Evolutionary conservation across 1,139 yeast genomes (phyloP).

Genomic region (Suhomyces coccinellae): DNA sequence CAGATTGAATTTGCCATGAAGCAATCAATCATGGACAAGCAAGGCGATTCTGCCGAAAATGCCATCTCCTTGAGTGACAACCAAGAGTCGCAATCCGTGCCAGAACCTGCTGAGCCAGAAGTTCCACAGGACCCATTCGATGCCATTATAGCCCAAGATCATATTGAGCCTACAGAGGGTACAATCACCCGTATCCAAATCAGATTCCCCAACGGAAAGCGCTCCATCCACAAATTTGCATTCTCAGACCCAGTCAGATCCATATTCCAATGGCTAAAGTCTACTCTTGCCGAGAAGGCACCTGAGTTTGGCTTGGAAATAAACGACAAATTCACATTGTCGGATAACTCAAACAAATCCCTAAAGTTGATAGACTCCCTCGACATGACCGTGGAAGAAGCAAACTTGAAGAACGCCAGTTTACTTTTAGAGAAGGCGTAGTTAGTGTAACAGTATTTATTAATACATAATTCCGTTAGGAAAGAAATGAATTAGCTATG

Average conservation of each 20-base stretch:
- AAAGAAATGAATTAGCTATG: conserved; percentile 9
- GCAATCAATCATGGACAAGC: conserved; percentile 50
- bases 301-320: conserved; percentile 48
- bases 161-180: conserved; percentile 64
- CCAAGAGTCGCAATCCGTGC: neutral
- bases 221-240: conserved; percentile 74
- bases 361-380: conserved; percentile 63
- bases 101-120: conserved; percentile 10
- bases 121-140: conserved; percentile 33
- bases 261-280: conserved; percentile 50
- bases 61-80: conserved; percentile 29
- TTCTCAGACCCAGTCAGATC: conserved; percentile 42
- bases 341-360: conserved; percentile 66
- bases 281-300: conserved; percentile 52
- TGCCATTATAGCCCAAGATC: conserved; percentile 47
- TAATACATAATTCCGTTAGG: conserved; percentile 9
- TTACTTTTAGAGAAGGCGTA: conserved; percentile 59
- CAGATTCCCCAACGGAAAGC: conserved; percentile 80
- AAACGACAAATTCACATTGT: conserved; percentile 44
- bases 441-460: neutral
- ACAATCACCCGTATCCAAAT: conserved; percentile 79
- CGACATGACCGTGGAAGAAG: conserved; percentile 63
- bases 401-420: conserved; percentile 81
- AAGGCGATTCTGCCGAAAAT: conserved; percentile 27
- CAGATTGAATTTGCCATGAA: conserved; percentile 78